Evolutionary conservation across 78 protist genomes (phyloP), one percentile per base, ranked within the genome.

Genomic region (Diacronema lutheri): DNA sequence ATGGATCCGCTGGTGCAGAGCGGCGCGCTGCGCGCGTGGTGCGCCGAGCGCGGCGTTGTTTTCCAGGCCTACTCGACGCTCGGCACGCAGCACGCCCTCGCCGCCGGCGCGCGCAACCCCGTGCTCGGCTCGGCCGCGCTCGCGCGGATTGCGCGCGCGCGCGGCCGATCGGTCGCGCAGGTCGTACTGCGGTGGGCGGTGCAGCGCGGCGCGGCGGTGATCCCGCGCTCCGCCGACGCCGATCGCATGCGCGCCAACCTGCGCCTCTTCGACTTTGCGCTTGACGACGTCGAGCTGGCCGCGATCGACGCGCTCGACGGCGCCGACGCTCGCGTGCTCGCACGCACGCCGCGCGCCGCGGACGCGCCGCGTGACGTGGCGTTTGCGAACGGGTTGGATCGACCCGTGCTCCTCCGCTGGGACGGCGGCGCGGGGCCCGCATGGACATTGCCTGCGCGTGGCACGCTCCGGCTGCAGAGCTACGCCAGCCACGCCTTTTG

Each of bases 301-400:
- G 55, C 78, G 58, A 71, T 71, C 56, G 69, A 25, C 12, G 69
- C n/a, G 69, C 69, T 62, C n/a, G 69, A 71, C 31, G 58, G 46
- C 78, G 6, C 58, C 31, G 58, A 71, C 56, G 57, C 78, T 10
- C 13, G n/a, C 40, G 26, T 7, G 37, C 14, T 65, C 20, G 23
- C 38, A 44, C 7, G 50, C 50, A 7, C 50, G 16, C 16, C 50
- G 50, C 50, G 50, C 50, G 50, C 50, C 50, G 50, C 50, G 50
- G 50, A 3, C 50, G 50, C n/a, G n/a, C n/a, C n/a, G n/a, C n/a
- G n/a, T n/a, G n/a, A n/a, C n/a, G n/a, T n/a, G n/a, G n/a, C n/a
- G n/a, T n/a, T n/a, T n/a, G n/a, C n/a, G n/a, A n/a, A n/a, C n/a
- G n/a, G n/a, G n/a, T n/a, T n/a, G n/a, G n/a, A n/a, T n/a, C n/a